A percentile compares a stretch with the other conserved stretches of the same genome.
phyloP scores from a whole-genome alignment of 805 yeast genomes.

The Yarrowia bubula region DNA sequence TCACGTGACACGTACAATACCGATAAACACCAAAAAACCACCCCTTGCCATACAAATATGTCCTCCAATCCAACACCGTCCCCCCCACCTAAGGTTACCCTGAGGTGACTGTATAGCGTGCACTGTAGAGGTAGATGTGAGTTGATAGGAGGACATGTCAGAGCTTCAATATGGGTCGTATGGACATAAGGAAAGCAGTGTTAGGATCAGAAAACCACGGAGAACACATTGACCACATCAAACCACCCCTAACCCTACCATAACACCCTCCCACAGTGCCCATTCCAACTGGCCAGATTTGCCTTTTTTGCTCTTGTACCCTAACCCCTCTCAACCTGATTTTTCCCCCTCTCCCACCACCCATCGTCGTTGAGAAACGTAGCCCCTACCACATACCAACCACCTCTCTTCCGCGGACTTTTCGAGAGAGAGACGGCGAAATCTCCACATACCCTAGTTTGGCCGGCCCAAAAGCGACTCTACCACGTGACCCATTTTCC shows the following conservation, averaged over 20 bases:
- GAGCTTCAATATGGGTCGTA: no score
- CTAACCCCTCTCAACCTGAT: constrained; percentile 22
- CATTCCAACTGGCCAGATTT: no score
- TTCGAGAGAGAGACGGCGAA: background rate
- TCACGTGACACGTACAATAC: no score
- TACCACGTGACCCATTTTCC: background rate
- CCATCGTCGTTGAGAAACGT: constrained; percentile 27
- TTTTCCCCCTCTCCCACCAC: constrained; percentile 27
- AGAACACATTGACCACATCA: no score
- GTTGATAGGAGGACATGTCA: background rate
- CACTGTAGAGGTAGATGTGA: background rate
- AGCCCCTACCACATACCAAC: constrained; percentile 18
- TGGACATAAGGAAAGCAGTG: background rate
- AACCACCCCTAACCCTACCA: background rate
- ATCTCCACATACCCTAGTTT: background rate
- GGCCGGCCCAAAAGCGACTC: constrained; percentile 20
- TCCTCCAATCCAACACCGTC: no score
- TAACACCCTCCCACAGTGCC: no score
- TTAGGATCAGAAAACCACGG: no score
- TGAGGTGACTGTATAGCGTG: background rate
- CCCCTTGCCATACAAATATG: no score
- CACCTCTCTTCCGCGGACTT: background rate
- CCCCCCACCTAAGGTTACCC: background rate
- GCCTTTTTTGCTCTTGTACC: constrained; percentile 23
- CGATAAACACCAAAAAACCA: no score